Evolutionary conservation across 805 yeast genomes (phyloP), one percentile per base, ranked within the genome.

Genomic region (Saturnispora sekii): DNA sequence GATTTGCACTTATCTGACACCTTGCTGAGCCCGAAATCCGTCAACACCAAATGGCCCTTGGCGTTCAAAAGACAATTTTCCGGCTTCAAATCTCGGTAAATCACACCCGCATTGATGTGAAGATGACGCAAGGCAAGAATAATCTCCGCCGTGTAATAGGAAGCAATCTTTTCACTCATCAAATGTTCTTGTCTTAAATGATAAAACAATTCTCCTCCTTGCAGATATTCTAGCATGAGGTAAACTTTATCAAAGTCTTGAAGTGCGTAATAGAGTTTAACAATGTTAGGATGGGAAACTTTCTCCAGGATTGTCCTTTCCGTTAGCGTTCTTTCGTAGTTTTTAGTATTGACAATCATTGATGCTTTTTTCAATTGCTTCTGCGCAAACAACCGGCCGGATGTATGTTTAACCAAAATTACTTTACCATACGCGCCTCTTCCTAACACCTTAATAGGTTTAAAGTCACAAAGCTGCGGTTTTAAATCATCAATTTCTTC

Each of bases 341-440:
- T 73, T 48, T 75, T 61, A 30, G 64, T 65, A 48, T 61, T 61
- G 21, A 87, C 81, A 38, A 83, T 69, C 59, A 87, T 79, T 21
- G 85, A 76, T 1, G 95, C 95, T 60, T 87, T 87, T 53, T 78
- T 77, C 50, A 87, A 65, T 54, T 87, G 95, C 58, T 87, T 87
- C 69, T 85, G 93, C 0, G 96, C 96, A 63, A 75, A 88, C 10
- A 87, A 62, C 51, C 74, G 73, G 0, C 81, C 81, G 0, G 84
- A 74, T 17, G 61, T 67, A 57, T 87, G 88, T 41, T 77, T 75
- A 1, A 87, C 96, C 17, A 87, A 64, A 8, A 84, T 64, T 3
- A 87, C 96, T 58, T 84, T 86, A 3, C 96, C 96, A 53, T 84
- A 87, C 2, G 95, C 87, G 3, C 96, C 96, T 42, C 79, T 74